A percentile compares a stretch with the other conserved stretches of the same genome.
Evolutionary conservation across 1,284 basidiomycete genomes (phyloP).

Genomic region (Moesziomyces sp.): DNA sequence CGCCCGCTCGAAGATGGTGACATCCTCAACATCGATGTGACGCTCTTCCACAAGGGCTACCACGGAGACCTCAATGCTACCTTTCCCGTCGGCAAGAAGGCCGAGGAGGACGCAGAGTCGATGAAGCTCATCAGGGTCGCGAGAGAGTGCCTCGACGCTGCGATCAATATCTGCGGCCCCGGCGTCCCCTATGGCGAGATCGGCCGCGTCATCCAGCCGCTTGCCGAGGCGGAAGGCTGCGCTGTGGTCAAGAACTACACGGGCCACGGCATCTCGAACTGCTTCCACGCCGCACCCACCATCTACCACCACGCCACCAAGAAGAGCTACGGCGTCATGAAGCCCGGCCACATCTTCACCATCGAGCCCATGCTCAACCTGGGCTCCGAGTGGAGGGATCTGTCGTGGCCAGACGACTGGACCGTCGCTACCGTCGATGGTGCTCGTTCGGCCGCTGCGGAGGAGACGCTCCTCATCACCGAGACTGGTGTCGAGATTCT

Average conservation of each 20-base stretch:
- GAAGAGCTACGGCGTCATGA: constrained; percentile 66
- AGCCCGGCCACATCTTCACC: constrained; percentile 63
- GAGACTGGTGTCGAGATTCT: constrained; percentile 66
- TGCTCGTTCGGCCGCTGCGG: constrained; percentile 60
- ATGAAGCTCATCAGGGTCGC: constrained; percentile 63
- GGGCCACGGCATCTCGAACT: constrained; percentile 86
- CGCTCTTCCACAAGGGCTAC: constrained; percentile 71
- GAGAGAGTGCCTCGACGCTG: constrained; percentile 76
- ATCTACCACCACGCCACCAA: constrained; percentile 76
- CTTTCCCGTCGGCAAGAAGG: constrained; percentile 62
- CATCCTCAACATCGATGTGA: constrained; percentile 71
- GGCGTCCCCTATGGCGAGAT: constrained; percentile 79
- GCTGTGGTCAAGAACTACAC: constrained; percentile 80
- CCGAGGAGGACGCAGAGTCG: constrained; percentile 47
- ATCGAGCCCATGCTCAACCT: constrained; percentile 68
- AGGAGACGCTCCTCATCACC: constrained; percentile 66
- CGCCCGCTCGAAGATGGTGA: constrained; percentile 58
- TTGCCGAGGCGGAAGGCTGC: constrained; percentile 70
- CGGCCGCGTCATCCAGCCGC: constrained; percentile 78
- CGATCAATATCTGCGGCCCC: constrained; percentile 81
- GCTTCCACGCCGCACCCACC: constrained; percentile 86
- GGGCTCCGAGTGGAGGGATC: constrained; percentile 55
- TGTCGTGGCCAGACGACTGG: constrained; percentile 67
- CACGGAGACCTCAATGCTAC: constrained; percentile 67
- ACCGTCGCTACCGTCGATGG: constrained; percentile 64